phyloP scores from a whole-genome alignment of 2,329 filamentous ascomycete species.

The Alternaria arborescens region DNA sequence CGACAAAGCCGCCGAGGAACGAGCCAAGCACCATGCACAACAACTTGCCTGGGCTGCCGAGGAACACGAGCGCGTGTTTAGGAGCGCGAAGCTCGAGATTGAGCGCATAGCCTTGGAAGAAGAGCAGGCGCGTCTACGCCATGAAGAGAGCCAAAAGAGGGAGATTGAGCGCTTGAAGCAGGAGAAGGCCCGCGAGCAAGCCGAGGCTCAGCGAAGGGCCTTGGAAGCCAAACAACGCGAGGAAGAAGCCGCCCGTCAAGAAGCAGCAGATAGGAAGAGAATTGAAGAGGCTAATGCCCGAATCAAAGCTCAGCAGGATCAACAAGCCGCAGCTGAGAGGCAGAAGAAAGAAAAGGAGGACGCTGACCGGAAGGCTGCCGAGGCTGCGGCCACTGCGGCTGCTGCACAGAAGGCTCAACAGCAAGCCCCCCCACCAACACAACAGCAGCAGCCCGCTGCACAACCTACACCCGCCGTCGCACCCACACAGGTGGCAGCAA shows the following conservation, averaged over 20 bases:
- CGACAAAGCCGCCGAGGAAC: conserved; percentile 69
- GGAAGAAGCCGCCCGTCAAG: conserved; percentile 41
- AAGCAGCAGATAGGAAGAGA: conserved; percentile 37
- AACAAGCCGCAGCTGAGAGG: conserved; percentile 39
- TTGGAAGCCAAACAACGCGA: conserved; percentile 48
- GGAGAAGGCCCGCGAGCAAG: conserved; percentile 55
- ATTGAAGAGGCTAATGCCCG: conserved; percentile 44
- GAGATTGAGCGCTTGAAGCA: conserved; percentile 54
- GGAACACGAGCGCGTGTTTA: conserved; percentile 71
- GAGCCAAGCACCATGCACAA: conserved; percentile 69
- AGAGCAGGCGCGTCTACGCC: conserved; percentile 44
- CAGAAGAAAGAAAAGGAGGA: conserved; percentile 42
- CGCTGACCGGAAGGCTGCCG: conserved; percentile 40
- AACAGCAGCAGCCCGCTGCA: conserved; percentile 13
- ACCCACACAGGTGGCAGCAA: conserved; percentile 9
- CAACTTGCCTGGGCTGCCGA: conserved; percentile 71
- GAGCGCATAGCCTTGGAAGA: conserved; percentile 58
- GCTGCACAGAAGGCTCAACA: conserved; percentile 36
- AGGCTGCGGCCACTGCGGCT: conserved; percentile 35
- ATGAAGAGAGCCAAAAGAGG: conserved; percentile 48
- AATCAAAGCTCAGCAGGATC: conserved; percentile 42
- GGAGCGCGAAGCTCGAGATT: conserved; percentile 63
- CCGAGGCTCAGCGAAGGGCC: conserved; percentile 44
- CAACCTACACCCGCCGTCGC: conserved; percentile 16
- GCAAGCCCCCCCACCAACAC: conserved; percentile 20